Base-by-base conservation (phyloP, 139 green algal species). In the Chlorella sp. region DNA sequence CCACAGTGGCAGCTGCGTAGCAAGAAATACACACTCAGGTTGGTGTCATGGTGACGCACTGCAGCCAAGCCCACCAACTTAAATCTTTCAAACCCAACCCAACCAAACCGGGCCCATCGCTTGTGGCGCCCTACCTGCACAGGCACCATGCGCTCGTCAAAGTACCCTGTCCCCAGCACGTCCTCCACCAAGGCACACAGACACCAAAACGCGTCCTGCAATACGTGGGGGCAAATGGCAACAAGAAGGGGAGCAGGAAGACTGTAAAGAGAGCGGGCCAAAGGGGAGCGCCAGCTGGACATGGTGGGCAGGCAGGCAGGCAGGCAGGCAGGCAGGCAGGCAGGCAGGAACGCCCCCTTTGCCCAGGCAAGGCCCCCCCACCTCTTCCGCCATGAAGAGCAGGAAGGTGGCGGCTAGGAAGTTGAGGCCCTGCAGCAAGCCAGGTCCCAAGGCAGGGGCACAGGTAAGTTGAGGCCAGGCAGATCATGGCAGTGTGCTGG, bases 181-280 rank as follows among this genome's bases (percentile, higher is more conserved):
- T 98, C 94, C 76, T 97, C 95, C 21, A 91, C 77, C 61, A 99
- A 81, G 12, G 86, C 88, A 14, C 79, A 90, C 76, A 99, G 91
- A 83, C 94, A 97, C 95, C 96, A 99, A 89, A 99, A 99, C 19
- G 97, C 95, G 42, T 97, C 96, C 93, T 81, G 75, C 75, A 32
- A 16, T 5, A n/a, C 0, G 73, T 11, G 73, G 73, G 3, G 32
- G 32, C 30, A n/a, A 21, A 14, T 22, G 73, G 14, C 5, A 22
- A 28, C 14, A 3, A 37, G 69, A 3, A 24, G n/a, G 14, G 73
- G 11, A 26, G 32, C 7, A 18, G 73, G 73, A 11, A 42, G 15
- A n/a, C n/a, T n/a, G 18, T 18, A 22, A 5, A 0, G 24, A n/a
- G n/a, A 26, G 75, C 75, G 53, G 75, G 15, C 34, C 0, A 39